Percentiles rank a stretch among this genome's conserved stretches.
Conservation (phyloP, 1,284 basidiomycete genomes). For the Irpex sp. region DNA sequence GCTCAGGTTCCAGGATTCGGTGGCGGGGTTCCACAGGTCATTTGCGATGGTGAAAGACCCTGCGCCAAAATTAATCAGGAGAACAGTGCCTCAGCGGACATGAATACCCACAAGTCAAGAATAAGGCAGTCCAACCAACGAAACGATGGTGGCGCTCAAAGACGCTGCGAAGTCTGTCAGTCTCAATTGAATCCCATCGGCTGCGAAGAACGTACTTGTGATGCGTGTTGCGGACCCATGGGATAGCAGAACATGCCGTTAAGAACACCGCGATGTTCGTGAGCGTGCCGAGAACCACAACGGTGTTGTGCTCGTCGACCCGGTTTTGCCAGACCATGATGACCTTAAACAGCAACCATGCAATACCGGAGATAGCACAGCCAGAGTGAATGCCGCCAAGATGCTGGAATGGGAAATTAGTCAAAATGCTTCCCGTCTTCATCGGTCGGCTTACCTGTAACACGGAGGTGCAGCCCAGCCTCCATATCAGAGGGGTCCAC, state of each 20-base stretch:
- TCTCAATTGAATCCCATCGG: background rate
- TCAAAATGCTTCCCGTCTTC: background rate
- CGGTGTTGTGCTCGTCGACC: conserved; percentile 44
- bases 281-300: conserved; percentile 56
- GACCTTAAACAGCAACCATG: conserved; percentile 63
- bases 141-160: conserved; percentile 78
- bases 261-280: conserved; percentile 54
- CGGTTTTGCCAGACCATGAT: conserved; percentile 48
- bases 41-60: conserved; percentile 66
- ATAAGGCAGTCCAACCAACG: conserved; percentile 64
- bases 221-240: conserved; percentile 71
- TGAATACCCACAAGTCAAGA: conserved; percentile 49
- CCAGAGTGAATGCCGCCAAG: conserved; percentile 76
- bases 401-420: conserved; percentile 39
- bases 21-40: conserved; percentile 53
- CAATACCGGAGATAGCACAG: conserved; percentile 62
- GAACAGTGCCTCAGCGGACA: background rate
- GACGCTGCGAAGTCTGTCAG: conserved; percentile 35
- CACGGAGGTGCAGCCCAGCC: conserved; percentile 65
- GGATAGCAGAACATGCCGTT: conserved; percentile 58
- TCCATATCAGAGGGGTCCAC: conserved; percentile 72
- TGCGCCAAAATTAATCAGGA: conserved; percentile 16
- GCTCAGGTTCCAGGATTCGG: conserved; percentile 51
- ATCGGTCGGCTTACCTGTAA: conserved; percentile 44
- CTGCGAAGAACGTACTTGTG: conserved; percentile 57